Evolutionary conservation across 2,329 filamentous ascomycete species (phyloP).

Genomic region (Diplocarpon rosae): DNA sequence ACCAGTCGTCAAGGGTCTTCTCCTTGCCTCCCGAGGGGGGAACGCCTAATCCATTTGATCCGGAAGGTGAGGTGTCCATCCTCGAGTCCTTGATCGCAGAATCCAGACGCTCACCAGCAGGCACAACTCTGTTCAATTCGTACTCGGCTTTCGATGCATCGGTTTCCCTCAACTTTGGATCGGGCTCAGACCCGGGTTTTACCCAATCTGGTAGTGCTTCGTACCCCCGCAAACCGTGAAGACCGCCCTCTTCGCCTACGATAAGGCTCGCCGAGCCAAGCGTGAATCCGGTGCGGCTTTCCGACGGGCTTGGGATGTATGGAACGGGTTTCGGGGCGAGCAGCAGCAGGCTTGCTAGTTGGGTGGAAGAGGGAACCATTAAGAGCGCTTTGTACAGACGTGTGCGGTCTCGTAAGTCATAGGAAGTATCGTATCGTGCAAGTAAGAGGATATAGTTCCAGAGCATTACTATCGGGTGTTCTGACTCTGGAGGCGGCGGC

Average conservation of each 20-base stretch:
- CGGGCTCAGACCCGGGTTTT: conserved; percentile 64
- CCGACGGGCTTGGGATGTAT: conserved; percentile 79
- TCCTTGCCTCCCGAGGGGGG: conserved; percentile 30
- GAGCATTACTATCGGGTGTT: conserved; percentile 62
- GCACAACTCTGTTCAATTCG: conserved; percentile 33
- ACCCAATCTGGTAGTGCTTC: conserved; percentile 79
- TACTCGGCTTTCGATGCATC: conserved; percentile 31
- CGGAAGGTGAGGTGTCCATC: conserved; percentile 28
- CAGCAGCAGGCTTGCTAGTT: conserved; percentile 82
- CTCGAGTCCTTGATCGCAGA: conserved; percentile 35
- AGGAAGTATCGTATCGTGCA: conserved; percentile 86
- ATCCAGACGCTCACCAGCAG: conserved; percentile 55
- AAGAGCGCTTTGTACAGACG: conserved; percentile 81
- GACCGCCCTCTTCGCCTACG: conserved; percentile 62
- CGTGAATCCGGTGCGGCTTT: conserved; percentile 64
- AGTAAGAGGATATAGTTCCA: conserved; percentile 81
- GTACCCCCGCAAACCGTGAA: conserved; percentile 70
- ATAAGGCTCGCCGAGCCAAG: conserved; percentile 82
- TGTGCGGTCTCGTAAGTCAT: conserved; percentile 84
- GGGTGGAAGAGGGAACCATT: conserved; percentile 58
- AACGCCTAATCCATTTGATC: conserved; percentile 36
- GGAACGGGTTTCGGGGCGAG: conserved; percentile 91
- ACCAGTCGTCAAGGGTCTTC: conserved; percentile 88
- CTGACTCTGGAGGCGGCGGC: conserved; percentile 22
- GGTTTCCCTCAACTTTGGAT: conserved; percentile 58